Base-by-base conservation (phyloP, 805 yeast species). In the Jamesozyma hellenica region DNA sequence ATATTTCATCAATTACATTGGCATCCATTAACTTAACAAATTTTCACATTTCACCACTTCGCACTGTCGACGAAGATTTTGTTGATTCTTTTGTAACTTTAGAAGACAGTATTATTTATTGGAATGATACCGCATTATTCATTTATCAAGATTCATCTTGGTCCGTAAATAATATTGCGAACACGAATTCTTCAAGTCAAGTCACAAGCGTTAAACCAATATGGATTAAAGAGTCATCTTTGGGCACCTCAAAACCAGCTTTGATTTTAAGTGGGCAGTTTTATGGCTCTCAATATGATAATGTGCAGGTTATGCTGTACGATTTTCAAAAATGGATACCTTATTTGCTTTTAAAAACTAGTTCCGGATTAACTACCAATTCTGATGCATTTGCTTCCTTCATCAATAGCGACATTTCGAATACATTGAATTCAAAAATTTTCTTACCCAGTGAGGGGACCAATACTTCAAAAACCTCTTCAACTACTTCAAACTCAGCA, bases 1-100 rank as follows among this genome's bases (percentile, higher is more conserved):
- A 58, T 18, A 44, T 59, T 1, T 41, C 52, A 4, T 55, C 64
- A 1, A 65, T 67, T n/a, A 70, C 19, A 78, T 74, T 59, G 68
- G 82, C 55, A 4, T 40, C 47, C 3, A 35, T 54, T 6, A 42
- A 52, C 29, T 27, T 57, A 21, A 35, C 42, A 1, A 43, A 23
- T 32, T 32, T 49, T 21, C 29, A 41, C 1, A 11, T 48, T 15
- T 23, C 39, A 4, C 37, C 46, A 4, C 35, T 60, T 6, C 45
- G 39, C 35, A 39, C 27, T 34, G 45, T 38, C 11, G 27, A 41
- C 4, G 27, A 17, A 3, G 28, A 32, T 11, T 17, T 48, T 9
- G 25, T 25, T 6, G 35, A 34, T 35, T 58, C 53, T 42, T 60
- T 44, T 44, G 46, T 28, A 32, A 32, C 38, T 8, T 32, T 21